These are phyloP conservation scores for Paracoccidioides lutzii DNA, from an alignment of 2,329 filamentous ascomycete species.

Conservation along the genomic window DNA sequence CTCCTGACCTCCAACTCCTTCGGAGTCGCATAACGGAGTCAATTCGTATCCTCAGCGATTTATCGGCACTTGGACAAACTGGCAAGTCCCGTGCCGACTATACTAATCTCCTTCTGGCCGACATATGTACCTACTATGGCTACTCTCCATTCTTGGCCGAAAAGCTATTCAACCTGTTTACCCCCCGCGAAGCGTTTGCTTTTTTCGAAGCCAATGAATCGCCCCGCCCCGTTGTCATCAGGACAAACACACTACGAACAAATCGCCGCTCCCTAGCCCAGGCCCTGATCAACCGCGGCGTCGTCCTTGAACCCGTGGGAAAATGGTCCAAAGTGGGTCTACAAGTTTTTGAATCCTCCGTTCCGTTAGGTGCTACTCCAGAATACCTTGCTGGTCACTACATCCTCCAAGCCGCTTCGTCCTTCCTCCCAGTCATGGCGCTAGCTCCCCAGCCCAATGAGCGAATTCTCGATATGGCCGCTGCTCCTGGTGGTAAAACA, in stretches of 20 bases:
- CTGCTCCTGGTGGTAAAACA: constrained; percentile 90
- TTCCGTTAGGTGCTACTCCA: constrained; percentile 82
- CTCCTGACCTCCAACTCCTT: constrained; percentile 80
- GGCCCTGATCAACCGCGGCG: constrained; percentile 86
- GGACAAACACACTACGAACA: constrained; percentile 85
- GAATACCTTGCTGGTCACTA: constrained; percentile 97
- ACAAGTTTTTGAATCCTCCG: constrained; percentile 84
- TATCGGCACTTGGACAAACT: constrained; percentile 66
- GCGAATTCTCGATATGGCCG: constrained; percentile 85
- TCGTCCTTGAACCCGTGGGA: constrained; percentile 89
- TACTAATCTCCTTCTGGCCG: constrained; percentile 70
- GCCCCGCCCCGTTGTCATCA: constrained; percentile 81
- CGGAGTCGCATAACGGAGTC: constrained; percentile 85
- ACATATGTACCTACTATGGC: constrained; percentile 92
- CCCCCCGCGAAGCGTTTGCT: constrained; percentile 83
- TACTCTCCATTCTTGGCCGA: constrained; percentile 92
- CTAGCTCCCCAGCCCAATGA: constrained; percentile 88
- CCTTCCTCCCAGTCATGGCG: constrained; percentile 95
- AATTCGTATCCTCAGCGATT: constrained; percentile 79
- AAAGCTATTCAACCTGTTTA: constrained; percentile 87
- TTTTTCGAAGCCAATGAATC: constrained; percentile 99
- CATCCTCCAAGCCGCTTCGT: constrained; percentile 91
- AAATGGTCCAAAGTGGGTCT: constrained; percentile 98
- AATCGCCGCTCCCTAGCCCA: constrained; percentile 72
- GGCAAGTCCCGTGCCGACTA: constrained; percentile 80